phyloP scores from a whole-genome alignment of 2,329 filamentous ascomycete species.

The Ophiostoma quercus region DNA sequence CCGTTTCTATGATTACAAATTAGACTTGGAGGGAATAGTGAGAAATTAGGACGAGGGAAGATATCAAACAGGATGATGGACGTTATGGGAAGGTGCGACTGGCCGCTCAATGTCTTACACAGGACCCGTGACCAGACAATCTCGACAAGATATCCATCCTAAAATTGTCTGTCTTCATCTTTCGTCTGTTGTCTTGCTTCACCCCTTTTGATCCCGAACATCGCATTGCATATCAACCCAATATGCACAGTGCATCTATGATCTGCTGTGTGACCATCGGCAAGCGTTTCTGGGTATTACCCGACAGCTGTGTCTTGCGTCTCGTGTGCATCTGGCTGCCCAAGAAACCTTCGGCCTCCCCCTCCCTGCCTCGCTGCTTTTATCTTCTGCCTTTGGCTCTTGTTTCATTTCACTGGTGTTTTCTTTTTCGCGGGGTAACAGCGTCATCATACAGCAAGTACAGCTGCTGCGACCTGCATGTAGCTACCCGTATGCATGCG shows the following conservation, averaged over 20 bases:
- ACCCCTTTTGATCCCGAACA: background rate
- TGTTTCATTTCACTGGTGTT: background rate
- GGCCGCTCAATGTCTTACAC: background rate
- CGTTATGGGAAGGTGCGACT: background rate
- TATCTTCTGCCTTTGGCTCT: background rate
- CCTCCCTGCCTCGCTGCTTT: background rate
- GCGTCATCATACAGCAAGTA: background rate
- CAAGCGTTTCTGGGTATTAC: background rate
- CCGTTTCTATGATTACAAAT: background rate
- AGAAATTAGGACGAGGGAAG: background rate
- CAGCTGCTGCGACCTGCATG: background rate
- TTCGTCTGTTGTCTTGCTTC: background rate
- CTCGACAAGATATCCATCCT: background rate
- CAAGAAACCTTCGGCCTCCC: background rate
- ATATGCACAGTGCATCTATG: background rate
- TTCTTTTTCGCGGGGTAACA: slow-evolving; percentile 3
- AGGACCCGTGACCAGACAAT: background rate
- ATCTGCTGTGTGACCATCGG: slow-evolving; percentile 8
- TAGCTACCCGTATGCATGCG: background rate
- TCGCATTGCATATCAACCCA: background rate
- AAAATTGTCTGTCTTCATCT: background rate
- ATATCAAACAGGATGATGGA: background rate
- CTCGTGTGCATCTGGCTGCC: background rate
- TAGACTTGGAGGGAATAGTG: background rate
- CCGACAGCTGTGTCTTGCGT: background rate